Base-by-base conservation (phyloP, 2,329 filamentous ascomycete species). In the Pseudocercospora fuligena region DNA sequence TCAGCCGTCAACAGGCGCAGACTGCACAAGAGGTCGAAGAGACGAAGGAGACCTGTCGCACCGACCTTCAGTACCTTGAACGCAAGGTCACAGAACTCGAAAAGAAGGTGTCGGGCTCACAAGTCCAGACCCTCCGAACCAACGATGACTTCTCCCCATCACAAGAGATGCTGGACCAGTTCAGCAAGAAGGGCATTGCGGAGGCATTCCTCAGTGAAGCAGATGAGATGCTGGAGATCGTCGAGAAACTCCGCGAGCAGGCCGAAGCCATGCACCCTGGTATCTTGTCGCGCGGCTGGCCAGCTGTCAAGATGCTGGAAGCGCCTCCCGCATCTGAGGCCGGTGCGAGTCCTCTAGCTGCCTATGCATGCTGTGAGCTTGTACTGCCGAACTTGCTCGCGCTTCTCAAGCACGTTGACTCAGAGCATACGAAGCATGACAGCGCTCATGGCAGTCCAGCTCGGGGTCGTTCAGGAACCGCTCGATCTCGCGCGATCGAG, bases 31-130 rank as follows among this genome's bases (percentile, higher is more conserved):
- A 66, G 25, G 47, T 69, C 49, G 61, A 63, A 19, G 27, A 62
- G 1, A 59, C 69, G 3, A 65, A 66, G 14, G 27, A 65, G 43
- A 27, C 19, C 1, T 51, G 66, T 14, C 11, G 40, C 16, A 60
- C 54, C 11, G 72, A 73, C 29, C 16, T 73, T 5, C 68, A 46
- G 3, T 43, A 36, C 8, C 61, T 73, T 14, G 46, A 71, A 14
- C 12, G 21, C 19, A 47, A 70, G 47, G 57, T 72, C 27, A 8
- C 53, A 14, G 33, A 51, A 7, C 36, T 72, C 21, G 61, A 70
- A 57, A n/a, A 31, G 43, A 62, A 47, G 12, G 31, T 64, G 40
- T 51, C 27, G 14, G 23, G 29, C 5, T 46, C 61, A 36, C 57
- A 47, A 25, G 33, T 25, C 25, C 51, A 46, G 40, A 64, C 47